Evolutionary conservation across 257 asterid genomes (phyloP).

Genomic region (Osmanthus fragrans): DNA sequence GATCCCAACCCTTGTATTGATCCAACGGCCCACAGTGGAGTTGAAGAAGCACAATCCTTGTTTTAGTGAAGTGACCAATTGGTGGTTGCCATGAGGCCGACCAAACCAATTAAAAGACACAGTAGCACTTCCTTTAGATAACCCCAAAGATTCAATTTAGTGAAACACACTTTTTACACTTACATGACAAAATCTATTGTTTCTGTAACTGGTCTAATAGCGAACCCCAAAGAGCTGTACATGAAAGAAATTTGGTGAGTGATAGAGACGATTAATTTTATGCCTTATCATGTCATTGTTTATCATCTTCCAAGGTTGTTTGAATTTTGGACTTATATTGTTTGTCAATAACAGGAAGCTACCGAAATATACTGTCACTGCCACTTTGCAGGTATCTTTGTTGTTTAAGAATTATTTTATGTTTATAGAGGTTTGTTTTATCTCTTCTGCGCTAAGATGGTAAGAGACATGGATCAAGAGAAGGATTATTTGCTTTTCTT

Average conservation of each 20-base stretch:
- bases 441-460: not conserved
- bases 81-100: too few species aligned
- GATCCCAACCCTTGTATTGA: too few species aligned
- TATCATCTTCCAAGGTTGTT: not conserved
- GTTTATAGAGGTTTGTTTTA: not conserved
- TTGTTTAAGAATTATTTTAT: not conserved
- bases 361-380: constrained; percentile 72
- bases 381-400: constrained; percentile 77
- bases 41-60: too few species aligned
- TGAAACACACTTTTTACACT: too few species aligned
- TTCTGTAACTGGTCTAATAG: constrained; percentile 52
- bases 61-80: too few species aligned
- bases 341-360: constrained; percentile 59
- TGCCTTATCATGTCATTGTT: not conserved
- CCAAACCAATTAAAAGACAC: too few species aligned
- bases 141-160: too few species aligned
- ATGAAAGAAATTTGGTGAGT: constrained; percentile 88
- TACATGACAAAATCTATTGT: constrained; percentile 35
- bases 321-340: constrained; percentile 17
- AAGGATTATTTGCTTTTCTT: not conserved
- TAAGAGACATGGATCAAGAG: not conserved
- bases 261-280: not conserved
- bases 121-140: too few species aligned
- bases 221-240: constrained; percentile 46
- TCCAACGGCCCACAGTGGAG: too few species aligned